phyloP scores from a whole-genome alignment of 2,329 filamentous ascomycete species.

The Alternaria infectoria region DNA sequence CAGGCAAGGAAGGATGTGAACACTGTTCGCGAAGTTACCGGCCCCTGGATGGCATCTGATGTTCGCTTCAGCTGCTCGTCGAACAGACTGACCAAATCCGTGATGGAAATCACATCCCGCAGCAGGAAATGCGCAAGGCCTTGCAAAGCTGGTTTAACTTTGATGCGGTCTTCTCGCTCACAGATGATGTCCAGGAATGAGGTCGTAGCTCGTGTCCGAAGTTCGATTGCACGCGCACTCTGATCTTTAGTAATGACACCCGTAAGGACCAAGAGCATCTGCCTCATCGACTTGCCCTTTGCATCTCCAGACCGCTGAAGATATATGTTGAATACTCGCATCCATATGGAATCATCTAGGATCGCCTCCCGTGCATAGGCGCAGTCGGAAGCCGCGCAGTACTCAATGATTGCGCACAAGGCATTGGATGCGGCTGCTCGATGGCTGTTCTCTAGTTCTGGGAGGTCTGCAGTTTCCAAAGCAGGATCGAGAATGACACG shows the following conservation, averaged over 20 bases:
- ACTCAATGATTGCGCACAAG: slow-evolving; percentile 53
- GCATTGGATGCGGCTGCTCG: slow-evolving; percentile 56
- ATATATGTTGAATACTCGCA: slow-evolving; percentile 48
- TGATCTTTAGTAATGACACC: slow-evolving; percentile 41
- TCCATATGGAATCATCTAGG: slow-evolving; percentile 48
- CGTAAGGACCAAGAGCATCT: slow-evolving; percentile 52
- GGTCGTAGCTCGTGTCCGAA: slow-evolving; percentile 33
- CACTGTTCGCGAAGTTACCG: slow-evolving; percentile 23
- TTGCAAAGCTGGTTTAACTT: slow-evolving; percentile 74
- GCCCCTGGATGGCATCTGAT: background rate
- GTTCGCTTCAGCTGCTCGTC: slow-evolving; percentile 11
- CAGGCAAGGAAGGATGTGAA: slow-evolving; percentile 42
- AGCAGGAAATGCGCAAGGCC: slow-evolving; percentile 69
- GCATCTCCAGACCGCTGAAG: slow-evolving; percentile 52
- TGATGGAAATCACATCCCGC: slow-evolving; percentile 61
- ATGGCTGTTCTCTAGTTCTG: slow-evolving; percentile 46
- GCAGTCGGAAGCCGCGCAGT: slow-evolving; percentile 40
- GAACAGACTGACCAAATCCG: slow-evolving; percentile 51
- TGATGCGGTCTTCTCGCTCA: slow-evolving; percentile 65
- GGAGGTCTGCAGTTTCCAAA: slow-evolving; percentile 41
- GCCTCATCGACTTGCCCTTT: slow-evolving; percentile 56
- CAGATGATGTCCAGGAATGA: slow-evolving; percentile 66
- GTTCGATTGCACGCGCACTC: slow-evolving; percentile 24
- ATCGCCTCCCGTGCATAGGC: slow-evolving; percentile 38
- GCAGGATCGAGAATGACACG: slow-evolving; percentile 35